phyloP scores from a whole-genome alignment of 495 filamentous ascomycete genomes.

The Symbiotaphrina buchneri region DNA sequence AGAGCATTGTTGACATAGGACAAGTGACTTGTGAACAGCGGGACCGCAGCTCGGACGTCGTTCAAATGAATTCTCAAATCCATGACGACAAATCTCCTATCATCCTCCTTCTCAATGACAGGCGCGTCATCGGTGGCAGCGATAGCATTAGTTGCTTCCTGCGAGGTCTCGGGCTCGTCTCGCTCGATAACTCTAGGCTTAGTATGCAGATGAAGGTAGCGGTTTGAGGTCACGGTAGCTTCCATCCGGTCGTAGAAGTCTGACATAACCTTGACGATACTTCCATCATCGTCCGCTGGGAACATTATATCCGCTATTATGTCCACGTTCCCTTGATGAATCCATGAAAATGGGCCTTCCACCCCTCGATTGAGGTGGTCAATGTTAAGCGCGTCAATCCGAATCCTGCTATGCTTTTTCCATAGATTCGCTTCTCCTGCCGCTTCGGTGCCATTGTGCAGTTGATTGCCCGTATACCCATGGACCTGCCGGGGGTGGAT shows the following conservation, averaged over 20 bases:
- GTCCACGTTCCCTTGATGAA: constrained; percentile 86
- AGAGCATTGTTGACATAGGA: constrained; percentile 93
- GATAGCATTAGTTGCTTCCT: not conserved
- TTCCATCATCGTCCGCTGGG: constrained; percentile 64
- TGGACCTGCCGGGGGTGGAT: constrained; percentile 89
- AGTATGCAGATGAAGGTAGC: constrained; percentile 10
- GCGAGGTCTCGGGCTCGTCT: constrained; percentile 5
- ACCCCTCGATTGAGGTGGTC: constrained; percentile 91
- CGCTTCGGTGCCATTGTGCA: constrained; percentile 26
- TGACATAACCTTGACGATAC: constrained; percentile 74
- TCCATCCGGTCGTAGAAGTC: constrained; percentile 91
- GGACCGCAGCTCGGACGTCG: constrained; percentile 75
- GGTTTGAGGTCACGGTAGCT: constrained; percentile 63
- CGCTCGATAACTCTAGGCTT: constrained; percentile 5
- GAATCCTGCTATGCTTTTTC: constrained; percentile 81
- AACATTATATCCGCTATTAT: constrained; percentile 92
- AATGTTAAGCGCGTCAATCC: constrained; percentile 84
- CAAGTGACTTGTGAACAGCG: constrained; percentile 72
- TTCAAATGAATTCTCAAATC: constrained; percentile 81
- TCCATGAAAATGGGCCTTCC: constrained; percentile 92
- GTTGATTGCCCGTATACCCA: constrained; percentile 30
- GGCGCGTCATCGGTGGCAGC: constrained; percentile 1
- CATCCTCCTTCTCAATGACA: constrained; percentile 11
- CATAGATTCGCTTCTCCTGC: constrained; percentile 32
- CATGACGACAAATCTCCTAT: constrained; percentile 62